These are phyloP conservation scores for Hypomyces rosellus DNA, from an alignment of 2,329 filamentous ascomycete species.

Conservation along the genomic window DNA sequence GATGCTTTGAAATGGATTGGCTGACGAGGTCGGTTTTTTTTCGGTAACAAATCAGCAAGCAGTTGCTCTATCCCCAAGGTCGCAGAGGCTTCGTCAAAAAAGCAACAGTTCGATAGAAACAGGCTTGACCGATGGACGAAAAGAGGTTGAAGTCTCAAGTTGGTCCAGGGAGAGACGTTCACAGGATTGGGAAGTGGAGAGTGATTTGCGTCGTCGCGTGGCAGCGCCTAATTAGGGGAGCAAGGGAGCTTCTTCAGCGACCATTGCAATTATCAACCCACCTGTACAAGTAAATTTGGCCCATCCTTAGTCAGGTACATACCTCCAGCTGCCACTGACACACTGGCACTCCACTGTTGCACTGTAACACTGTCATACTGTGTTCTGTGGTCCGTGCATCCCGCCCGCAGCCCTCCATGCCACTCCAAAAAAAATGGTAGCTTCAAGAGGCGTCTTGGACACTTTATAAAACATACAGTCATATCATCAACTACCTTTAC, in stretches of 20 bases:
- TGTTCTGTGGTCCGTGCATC: slow-evolving; percentile 10
- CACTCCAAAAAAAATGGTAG: background rate
- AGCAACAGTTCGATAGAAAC: no score
- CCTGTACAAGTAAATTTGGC: no score
- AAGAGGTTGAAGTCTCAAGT: background rate
- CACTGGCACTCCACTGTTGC: background rate
- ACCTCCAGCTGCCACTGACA: background rate
- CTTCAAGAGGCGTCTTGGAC: no score
- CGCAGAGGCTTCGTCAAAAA: no score
- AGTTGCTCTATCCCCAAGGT: no score
- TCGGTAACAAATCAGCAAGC: background rate
- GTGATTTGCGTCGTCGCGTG: background rate
- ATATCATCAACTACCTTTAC: no score
- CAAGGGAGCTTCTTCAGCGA: slow-evolving; percentile 5
- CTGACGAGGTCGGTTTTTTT: background rate
- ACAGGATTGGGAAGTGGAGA: background rate
- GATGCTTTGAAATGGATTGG: background rate
- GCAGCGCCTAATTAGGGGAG: slow-evolving; percentile 6
- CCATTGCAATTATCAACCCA: background rate
- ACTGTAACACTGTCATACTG: slow-evolving; percentile 6
- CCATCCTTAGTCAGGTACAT: background rate
- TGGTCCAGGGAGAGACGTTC: no score
- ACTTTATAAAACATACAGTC: no score
- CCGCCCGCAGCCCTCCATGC: background rate
- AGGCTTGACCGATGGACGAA: no score